Percentiles rank a stretch among this genome's conserved stretches.
Conservation (phyloP, 2,329 filamentous ascomycete genomes). For the Leptographium flavum region DNA sequence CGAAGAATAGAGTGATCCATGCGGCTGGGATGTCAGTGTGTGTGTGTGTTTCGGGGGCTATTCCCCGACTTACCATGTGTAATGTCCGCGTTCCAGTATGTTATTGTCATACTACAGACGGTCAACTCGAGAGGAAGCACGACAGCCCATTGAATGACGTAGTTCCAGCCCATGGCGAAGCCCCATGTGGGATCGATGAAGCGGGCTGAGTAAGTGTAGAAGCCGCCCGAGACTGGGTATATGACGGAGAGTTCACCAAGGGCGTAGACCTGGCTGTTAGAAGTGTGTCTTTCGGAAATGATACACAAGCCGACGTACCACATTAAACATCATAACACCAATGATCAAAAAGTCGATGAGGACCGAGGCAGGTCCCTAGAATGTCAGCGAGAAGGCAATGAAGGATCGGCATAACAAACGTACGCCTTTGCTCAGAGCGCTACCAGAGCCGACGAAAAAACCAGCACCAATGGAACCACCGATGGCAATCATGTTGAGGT, state of each 20-base stretch:
- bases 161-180: constrained; percentile 37
- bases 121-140: constrained; percentile 34
- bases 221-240: constrained; percentile 42
- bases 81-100: constrained; percentile 32
- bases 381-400: too few relatives aligned
- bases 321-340: constrained; percentile 46
- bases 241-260: constrained; percentile 42
- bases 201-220: constrained; percentile 40
- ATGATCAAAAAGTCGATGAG: constrained; percentile 39
- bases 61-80: constrained; percentile 18
- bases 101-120: constrained; percentile 31
- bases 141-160: constrained; percentile 32
- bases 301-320: constrained; percentile 22
- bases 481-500: constrained; percentile 14
- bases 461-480: constrained; percentile 44
- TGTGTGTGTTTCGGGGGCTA: neutral
- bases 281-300: neutral
- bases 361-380: constrained; percentile 26
- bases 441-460: neutral
- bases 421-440: constrained; percentile 17
- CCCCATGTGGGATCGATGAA: constrained; percentile 44
- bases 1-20: constrained; percentile 29
- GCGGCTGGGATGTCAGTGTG: constrained; percentile 19
- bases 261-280: constrained; percentile 25
- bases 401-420: constrained; percentile 9